Percentiles rank a stretch among this genome's conserved stretches.
These are phyloP conservation scores for Tylopilus rubrobrunneus DNA, from an alignment of 768 basidiomycete species.

Conservation along the genomic window DNA sequence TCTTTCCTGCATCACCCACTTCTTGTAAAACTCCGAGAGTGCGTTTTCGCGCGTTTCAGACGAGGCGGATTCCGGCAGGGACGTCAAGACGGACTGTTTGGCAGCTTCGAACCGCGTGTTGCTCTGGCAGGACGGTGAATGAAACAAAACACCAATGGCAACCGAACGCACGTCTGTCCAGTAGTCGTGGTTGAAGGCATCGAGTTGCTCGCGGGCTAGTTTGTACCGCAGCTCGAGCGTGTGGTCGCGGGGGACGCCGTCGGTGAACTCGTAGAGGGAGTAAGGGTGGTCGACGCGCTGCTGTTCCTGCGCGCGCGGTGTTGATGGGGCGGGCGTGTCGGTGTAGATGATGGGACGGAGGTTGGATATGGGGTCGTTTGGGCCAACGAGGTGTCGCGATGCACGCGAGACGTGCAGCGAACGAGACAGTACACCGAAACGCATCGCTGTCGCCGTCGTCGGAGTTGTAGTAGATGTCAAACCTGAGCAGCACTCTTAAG, in stretches of 20 bases:
- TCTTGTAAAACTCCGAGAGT: constrained; percentile 66
- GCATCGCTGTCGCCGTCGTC: neutral
- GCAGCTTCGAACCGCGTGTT: constrained; percentile 78
- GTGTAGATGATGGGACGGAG: constrained; percentile 78
- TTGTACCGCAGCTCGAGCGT: constrained; percentile 65
- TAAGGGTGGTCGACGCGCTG: constrained; percentile 54
- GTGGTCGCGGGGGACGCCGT: constrained; percentile 31
- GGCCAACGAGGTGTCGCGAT: constrained; percentile 49
- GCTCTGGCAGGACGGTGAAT: constrained; percentile 43
- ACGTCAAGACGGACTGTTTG: constrained; percentile 52
- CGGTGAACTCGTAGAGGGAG: constrained; percentile 67
- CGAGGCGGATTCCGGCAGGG: constrained; percentile 50
- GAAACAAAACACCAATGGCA: neutral
- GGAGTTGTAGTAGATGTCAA: too few species aligned
- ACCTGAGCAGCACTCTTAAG: too few species aligned
- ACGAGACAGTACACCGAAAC: constrained; percentile 4
- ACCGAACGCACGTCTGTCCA: constrained; percentile 69
- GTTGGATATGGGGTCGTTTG: constrained; percentile 75
- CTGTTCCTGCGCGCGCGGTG: constrained; percentile 23
- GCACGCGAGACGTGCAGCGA: constrained; percentile 25
- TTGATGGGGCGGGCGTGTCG: constrained; percentile 40
- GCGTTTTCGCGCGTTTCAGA: constrained; percentile 60
- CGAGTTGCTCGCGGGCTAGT: constrained; percentile 65
- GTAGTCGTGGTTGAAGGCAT: constrained; percentile 72
- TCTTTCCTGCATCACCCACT: constrained; percentile 72